Conservation (phyloP, 1,284 basidiomycete genomes). For the Ganoderma resinaceum region DNA sequence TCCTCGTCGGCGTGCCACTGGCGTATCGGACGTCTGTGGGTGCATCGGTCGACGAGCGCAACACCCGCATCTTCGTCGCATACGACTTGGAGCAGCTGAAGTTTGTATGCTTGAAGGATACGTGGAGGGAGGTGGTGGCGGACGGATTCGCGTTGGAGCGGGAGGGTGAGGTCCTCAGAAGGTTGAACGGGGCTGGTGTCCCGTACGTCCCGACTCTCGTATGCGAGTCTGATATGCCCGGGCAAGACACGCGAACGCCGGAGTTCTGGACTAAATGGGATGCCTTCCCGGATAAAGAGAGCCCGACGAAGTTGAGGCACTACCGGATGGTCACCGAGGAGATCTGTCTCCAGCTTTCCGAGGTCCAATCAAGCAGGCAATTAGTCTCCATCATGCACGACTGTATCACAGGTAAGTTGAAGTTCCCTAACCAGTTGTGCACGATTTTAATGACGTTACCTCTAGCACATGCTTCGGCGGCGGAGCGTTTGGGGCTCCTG, state of each 20-base stretch:
- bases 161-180: slow-evolving; percentile 5
- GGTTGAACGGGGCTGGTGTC: slow-evolving; percentile 12
- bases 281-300: not conserved
- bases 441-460: not conserved
- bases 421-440: not conserved
- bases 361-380: not conserved
- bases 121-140: slow-evolving; percentile 7
- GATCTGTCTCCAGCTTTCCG: not conserved
- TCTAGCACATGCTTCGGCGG: slow-evolving; percentile 13
- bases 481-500: slow-evolving; percentile 2
- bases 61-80: slow-evolving; percentile 12
- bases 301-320: not conserved
- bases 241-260: not conserved
- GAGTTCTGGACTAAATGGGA: not conserved
- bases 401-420: not conserved
- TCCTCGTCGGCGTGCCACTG: slow-evolving; percentile 11
- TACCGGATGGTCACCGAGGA: not conserved
- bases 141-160: slow-evolving; percentile 4
- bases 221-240: slow-evolving; percentile 12
- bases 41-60: not conserved
- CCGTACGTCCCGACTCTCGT: slow-evolving; percentile 17
- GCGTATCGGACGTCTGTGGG: not conserved
- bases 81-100: slow-evolving; percentile 2
- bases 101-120: slow-evolving; percentile 22
- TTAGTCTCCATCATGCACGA: not conserved